Conservation (phyloP, 176 grass and related monocot species). For the Saccharum officinarum region DNA sequence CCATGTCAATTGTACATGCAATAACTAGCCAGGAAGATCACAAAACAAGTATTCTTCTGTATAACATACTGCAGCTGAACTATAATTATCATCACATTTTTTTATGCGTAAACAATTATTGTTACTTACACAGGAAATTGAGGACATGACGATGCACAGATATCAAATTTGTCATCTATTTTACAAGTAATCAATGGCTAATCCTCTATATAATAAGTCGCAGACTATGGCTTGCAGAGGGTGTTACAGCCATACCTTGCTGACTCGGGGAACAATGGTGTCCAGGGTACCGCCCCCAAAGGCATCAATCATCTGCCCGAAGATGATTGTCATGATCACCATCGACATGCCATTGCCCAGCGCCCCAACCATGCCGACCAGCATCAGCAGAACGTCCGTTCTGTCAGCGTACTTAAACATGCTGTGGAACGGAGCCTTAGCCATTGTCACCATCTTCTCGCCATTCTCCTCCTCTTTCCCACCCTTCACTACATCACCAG, state of each 20-base stretch:
- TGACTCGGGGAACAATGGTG: slow-evolving; percentile 35
- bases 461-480: not conserved
- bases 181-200: not conserved
- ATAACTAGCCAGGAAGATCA: not conserved
- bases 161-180: not conserved
- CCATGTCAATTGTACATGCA: not conserved
- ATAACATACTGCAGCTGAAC: not conserved
- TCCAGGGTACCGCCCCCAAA: slow-evolving; percentile 9
- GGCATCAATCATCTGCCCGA: slow-evolving; percentile 36
- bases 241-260: slow-evolving; percentile 25
- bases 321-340: slow-evolving; percentile 40
- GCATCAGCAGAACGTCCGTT: slow-evolving; percentile 32
- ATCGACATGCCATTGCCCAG: slow-evolving; percentile 36
- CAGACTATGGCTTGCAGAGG: not conserved
- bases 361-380: slow-evolving; percentile 10
- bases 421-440: slow-evolving; percentile 21
- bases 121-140: not conserved
- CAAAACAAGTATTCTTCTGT: not conserved
- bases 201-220: slow-evolving; percentile 2
- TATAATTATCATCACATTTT: not conserved
- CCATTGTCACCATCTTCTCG: not conserved
- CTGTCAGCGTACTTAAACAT: slow-evolving; percentile 37
- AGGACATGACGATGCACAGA: not conserved
- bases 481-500: not conserved
- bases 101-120: not conserved